Percentiles rank a stretch among this genome's conserved stretches.
phyloP scores from a whole-genome alignment of 768 basidiomycete species.

The Phylloporus sp. region DNA sequence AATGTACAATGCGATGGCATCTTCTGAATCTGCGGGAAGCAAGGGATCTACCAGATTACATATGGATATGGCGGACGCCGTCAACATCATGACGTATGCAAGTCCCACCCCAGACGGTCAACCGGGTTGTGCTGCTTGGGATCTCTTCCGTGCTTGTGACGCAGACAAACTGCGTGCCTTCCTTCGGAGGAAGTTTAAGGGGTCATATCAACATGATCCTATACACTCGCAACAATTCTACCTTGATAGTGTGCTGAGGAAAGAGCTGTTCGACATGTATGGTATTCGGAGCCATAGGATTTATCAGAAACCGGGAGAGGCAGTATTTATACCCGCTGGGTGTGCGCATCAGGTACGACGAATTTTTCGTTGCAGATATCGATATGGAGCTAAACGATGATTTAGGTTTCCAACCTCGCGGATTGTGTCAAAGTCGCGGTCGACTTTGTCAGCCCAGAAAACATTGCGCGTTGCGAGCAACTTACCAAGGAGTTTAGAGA shows the following conservation, averaged over 20 bases:
- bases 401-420: constrained; percentile 84
- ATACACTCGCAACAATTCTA: constrained; percentile 91
- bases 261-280: constrained; percentile 59
- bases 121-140: constrained; percentile 87
- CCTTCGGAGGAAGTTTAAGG: constrained; percentile 60
- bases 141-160: constrained; percentile 81
- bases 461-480: constrained; percentile 79
- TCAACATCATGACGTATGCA: constrained; percentile 88
- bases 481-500: constrained; percentile 86
- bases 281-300: constrained; percentile 79
- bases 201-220: constrained; percentile 64
- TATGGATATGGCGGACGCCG: constrained; percentile 92
- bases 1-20: constrained; percentile 90
- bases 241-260: constrained; percentile 64
- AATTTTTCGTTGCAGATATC: background rate
- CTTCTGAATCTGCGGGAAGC: constrained; percentile 58
- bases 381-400: constrained; percentile 1
- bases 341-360: constrained; percentile 79
- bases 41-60: constrained; percentile 87
- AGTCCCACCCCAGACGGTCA: constrained; percentile 50
- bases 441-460: constrained; percentile 94
- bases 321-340: constrained; percentile 93
- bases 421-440: constrained; percentile 95
- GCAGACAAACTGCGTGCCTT: constrained; percentile 74
- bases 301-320: constrained; percentile 89